Conservation (phyloP, 2,329 filamentous ascomycete species). For the Diplodia seriata region DNA sequence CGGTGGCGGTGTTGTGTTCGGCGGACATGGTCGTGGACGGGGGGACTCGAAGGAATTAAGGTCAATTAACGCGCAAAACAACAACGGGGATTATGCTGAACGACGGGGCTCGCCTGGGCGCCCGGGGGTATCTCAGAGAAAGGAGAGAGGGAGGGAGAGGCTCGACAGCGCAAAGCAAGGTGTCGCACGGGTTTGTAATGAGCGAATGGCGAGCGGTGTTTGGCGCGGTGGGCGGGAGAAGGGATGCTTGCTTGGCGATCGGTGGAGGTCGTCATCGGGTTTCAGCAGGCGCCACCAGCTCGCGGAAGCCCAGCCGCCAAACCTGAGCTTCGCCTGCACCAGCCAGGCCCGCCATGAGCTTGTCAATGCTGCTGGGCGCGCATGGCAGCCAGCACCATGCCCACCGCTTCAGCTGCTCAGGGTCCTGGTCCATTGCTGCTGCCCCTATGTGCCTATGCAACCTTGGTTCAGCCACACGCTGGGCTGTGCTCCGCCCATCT, state of each 20-base stretch:
- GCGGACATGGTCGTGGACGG: constrained; percentile 9
- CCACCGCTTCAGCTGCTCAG: constrained; percentile 6
- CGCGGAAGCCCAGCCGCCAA: constrained; percentile 21
- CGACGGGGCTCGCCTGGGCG: neutral
- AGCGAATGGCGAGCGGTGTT: constrained; percentile 19
- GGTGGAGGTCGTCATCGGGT: constrained; percentile 27
- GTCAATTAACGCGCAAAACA: constrained; percentile 16
- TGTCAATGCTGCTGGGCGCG: neutral
- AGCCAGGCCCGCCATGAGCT: neutral
- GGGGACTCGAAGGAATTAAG: constrained; percentile 7
- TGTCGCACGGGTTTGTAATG: constrained; percentile 12
- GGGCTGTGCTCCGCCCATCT: constrained; percentile 27
- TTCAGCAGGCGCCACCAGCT: constrained; percentile 20
- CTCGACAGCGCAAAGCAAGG: constrained; percentile 5
- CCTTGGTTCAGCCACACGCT: constrained; percentile 19
- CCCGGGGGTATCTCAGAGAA: constrained; percentile 18
- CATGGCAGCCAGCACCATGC: neutral
- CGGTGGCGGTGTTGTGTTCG: constrained; percentile 10
- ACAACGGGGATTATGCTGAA: constrained; percentile 17
- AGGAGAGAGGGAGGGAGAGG: neutral
- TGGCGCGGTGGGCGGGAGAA: constrained; percentile 10
- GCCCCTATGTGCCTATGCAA: neutral
- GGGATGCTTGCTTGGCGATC: constrained; percentile 23
- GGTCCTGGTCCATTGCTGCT: neutral
- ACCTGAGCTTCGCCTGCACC: constrained; percentile 8